Conservation (phyloP, 148 eudicot species). For the Nepenthes gracilis region DNA sequence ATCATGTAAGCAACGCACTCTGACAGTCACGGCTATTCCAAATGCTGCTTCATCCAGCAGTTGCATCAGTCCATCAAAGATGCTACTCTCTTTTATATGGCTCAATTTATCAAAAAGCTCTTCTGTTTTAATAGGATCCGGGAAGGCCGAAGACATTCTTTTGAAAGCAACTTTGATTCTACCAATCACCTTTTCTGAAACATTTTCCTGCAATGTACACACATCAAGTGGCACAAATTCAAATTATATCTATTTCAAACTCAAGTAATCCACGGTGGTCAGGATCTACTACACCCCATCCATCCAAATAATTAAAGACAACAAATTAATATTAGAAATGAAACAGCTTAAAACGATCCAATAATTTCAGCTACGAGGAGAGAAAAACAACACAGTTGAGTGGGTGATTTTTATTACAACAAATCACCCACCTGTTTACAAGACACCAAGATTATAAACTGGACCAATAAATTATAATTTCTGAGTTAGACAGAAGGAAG, state of each 20-base stretch:
- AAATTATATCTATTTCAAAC: background rate
- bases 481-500: too few species aligned
- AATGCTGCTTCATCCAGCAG: slow-evolving; percentile 41
- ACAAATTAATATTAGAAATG: too few species aligned
- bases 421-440: too few species aligned
- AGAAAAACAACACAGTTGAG: too few species aligned
- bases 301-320: too few species aligned
- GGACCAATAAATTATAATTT: too few species aligned
- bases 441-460: too few species aligned
- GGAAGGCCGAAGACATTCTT: slow-evolving; percentile 57
- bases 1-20: background rate
- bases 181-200: slow-evolving; percentile 32
- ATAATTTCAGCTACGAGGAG: too few species aligned
- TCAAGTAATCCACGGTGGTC: too few species aligned
- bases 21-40: slow-evolving; percentile 18
- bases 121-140: slow-evolving; percentile 55
- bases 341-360: too few species aligned
- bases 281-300: too few species aligned
- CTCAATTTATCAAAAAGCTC: slow-evolving; percentile 45
- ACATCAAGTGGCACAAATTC: background rate
- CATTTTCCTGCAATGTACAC: slow-evolving; percentile 30
- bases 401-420: too few species aligned
- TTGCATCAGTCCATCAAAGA: slow-evolving; percentile 30
- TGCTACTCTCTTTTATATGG: slow-evolving; percentile 26
- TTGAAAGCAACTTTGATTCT: slow-evolving; percentile 28